Conservation (phyloP, 768 basidiomycete species). For the Leccinum disarticulatum region DNA sequence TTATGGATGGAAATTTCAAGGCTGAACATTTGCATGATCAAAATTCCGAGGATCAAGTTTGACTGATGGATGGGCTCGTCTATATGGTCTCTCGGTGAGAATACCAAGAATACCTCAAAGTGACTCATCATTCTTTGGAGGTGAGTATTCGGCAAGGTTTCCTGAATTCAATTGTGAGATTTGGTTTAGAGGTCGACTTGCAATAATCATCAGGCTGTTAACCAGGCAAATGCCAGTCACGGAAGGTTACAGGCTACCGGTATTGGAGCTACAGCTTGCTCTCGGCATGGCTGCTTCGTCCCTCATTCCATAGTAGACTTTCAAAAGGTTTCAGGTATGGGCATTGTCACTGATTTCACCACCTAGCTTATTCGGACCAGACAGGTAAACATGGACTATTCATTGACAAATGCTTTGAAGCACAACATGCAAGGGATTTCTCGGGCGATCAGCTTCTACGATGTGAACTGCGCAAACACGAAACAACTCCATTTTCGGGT, state of each 20-base stretch:
- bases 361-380: neutral
- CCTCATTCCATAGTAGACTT: slow-evolving; percentile 22
- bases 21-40: neutral
- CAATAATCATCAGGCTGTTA: neutral
- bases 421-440: neutral
- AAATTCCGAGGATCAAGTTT: neutral
- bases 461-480: slow-evolving; percentile 13
- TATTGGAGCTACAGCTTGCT: neutral
- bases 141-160: neutral
- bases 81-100: neutral
- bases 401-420: neutral
- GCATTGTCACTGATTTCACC: neutral
- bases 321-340: neutral
- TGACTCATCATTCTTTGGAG: neutral
- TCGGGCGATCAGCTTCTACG: neutral
- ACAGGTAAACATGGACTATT: slow-evolving; percentile 15
- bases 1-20: neutral
- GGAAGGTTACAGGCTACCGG: neutral
- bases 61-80: neutral
- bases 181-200: neutral
- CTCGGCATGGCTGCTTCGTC: slow-evolving; percentile 14
- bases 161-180: neutral
- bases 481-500: neutral
- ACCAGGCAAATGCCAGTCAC: neutral
- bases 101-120: neutral